Base-by-base conservation (phyloP, 257 asterid genomes). In the Oldenlandia corymbosa region DNA sequence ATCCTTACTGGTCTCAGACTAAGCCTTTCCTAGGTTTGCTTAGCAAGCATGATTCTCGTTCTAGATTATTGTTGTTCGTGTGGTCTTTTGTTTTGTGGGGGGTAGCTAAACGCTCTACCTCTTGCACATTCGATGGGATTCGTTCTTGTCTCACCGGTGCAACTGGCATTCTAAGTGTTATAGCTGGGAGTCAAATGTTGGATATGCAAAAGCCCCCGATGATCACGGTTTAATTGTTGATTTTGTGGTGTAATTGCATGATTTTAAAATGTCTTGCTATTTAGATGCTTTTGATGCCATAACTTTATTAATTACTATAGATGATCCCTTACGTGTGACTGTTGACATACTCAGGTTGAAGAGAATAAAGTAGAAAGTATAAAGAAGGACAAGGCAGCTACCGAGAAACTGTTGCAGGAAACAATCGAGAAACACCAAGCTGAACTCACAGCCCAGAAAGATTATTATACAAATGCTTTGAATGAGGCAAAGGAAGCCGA, bases 331-430 rank as follows among this genome's bases (percentile, higher is more conserved):
- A 27, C 39, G 36, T 65, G 59, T 66, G 34, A 34, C 67, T 69
- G 66, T 26, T 43, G n/a, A 46, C 66, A 28, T 77, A 58, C 54
- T 27, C 75, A 90, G 99, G 93, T 86, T 68, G 99, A 90, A 80
- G 99, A 90, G 84, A 94, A 80, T 69, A 90, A 84, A 80, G 95
- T 90, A 52, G 99, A 94, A 69, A 94, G 95, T 83, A 76, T 90
- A 64, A 90, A 83, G 81, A 83, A 80, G 80, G 99, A 93, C 64
- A 93, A 90, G 81, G 75, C 94, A 47, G 89, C 85, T 64, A 93
- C 99, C 49, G 97, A 93, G 75, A 83, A 79, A 67, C 76, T 93
- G 79, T 92, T 93, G 46, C 96, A 93, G 70, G 99, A 90, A 79
- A 84, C 97, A 71, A 88, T 93, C 50, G 99, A 90, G 70, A 90